These are phyloP conservation scores for Ophiobolus disseminans DNA, from an alignment of 2,329 filamentous ascomycete species.

Conservation along the genomic window DNA sequence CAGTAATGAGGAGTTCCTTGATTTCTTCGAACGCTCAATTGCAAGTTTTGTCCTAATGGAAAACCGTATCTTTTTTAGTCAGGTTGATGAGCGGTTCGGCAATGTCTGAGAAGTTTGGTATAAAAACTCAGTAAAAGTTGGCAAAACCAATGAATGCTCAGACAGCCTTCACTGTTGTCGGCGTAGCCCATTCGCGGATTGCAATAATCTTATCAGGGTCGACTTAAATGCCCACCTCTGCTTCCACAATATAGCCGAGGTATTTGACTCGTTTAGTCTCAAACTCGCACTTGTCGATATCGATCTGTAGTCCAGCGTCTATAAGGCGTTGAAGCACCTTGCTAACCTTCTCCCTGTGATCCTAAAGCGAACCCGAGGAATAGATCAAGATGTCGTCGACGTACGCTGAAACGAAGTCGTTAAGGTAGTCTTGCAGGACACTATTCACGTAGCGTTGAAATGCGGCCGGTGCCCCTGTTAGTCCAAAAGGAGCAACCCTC, in stretches of 20 bases:
- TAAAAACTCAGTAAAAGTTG: constrained; percentile 44
- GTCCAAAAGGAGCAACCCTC: constrained; percentile 30
- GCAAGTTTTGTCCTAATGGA: background rate
- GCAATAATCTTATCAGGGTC: constrained; percentile 14
- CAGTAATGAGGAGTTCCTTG: constrained; percentile 19
- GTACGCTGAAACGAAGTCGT: constrained; percentile 19
- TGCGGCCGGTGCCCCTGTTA: constrained; percentile 24
- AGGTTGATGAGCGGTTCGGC: constrained; percentile 6
- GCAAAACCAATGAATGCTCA: constrained; percentile 40
- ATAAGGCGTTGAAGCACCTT: background rate
- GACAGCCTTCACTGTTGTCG: constrained; percentile 18
- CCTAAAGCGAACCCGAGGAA: background rate
- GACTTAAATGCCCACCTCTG: background rate
- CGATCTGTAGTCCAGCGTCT: background rate
- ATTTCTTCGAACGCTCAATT: constrained; percentile 9
- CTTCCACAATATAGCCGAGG: constrained; percentile 2
- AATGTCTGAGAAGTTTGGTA: constrained; percentile 17
- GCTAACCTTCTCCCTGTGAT: background rate
- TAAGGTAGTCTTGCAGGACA: constrained; percentile 12
- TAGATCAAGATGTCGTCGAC: constrained; percentile 10
- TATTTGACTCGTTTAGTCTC: constrained; percentile 1
- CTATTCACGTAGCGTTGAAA: constrained; percentile 28
- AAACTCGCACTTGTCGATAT: background rate
- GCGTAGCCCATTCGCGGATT: constrained; percentile 26
- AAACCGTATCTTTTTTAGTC: background rate